Percentiles rank a stretch among this genome's conserved stretches.
Evolutionary conservation across 2,329 filamentous ascomycete species (phyloP).

Genomic region (Xylariaceae sp.): DNA sequence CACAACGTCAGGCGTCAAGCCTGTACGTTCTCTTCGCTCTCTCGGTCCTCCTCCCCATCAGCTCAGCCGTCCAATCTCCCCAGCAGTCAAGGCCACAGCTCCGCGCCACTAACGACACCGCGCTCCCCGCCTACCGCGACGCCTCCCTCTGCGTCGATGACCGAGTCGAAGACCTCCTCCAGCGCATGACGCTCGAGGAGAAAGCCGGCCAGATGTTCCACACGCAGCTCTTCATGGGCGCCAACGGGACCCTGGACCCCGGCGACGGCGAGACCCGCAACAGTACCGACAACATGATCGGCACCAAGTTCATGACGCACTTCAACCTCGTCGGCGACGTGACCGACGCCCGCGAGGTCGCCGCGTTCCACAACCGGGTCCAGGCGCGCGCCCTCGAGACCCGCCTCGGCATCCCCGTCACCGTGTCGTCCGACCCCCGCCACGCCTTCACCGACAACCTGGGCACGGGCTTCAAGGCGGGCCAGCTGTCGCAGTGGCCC

Average conservation of each 20-base stretch:
- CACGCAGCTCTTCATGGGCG: slow-evolving; percentile 25
- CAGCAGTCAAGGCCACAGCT: slow-evolving; percentile 14
- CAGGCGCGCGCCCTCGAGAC: slow-evolving; percentile 40
- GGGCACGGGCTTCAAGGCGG: slow-evolving; percentile 38
- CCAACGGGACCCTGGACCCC: slow-evolving; percentile 20
- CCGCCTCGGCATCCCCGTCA: slow-evolving; percentile 44
- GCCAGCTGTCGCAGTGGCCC: slow-evolving; percentile 46
- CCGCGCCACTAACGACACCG: too few species aligned
- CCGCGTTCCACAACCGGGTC: slow-evolving; percentile 37
- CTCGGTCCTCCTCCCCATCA: too few species aligned
- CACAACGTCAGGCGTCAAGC: too few species aligned
- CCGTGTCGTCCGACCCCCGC: slow-evolving; percentile 43
- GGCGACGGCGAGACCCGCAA: slow-evolving; percentile 8
- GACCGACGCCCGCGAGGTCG: slow-evolving; percentile 28
- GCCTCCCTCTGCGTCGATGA: slow-evolving; percentile 32
- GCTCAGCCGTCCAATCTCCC: too few species aligned
- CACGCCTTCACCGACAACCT: slow-evolving; percentile 40
- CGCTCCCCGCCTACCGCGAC: slow-evolving; percentile 7
- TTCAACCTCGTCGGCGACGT: slow-evolving; percentile 44
- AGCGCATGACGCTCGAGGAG: slow-evolving; percentile 43
- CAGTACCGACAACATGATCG: slow-evolving; percentile 29
- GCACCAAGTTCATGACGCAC: slow-evolving; percentile 36
- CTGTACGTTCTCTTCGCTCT: too few species aligned
- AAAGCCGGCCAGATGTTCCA: slow-evolving; percentile 47
- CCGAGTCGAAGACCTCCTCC: slow-evolving; percentile 41